Evolutionary conservation across 2,329 filamentous ascomycete genomes (phyloP).

Genomic region (Pseudopyricularia cyperi): DNA sequence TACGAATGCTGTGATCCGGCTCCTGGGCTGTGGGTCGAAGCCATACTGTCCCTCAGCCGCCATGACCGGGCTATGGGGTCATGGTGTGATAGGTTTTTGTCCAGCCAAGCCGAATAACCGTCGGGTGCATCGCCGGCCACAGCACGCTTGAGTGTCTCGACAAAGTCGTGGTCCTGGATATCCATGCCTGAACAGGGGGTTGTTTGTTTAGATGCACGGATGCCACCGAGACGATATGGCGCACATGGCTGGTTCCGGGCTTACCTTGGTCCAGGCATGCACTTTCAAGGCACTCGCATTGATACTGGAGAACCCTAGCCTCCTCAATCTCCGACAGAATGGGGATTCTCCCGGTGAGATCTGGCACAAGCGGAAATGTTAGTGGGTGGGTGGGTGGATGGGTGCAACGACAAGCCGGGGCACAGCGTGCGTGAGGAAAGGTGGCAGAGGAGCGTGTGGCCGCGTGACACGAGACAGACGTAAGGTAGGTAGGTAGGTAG

Average conservation of each 20-base stretch:
- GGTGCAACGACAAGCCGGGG: background rate
- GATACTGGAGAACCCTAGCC: conserved; percentile 41
- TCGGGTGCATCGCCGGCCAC: conserved; percentile 26
- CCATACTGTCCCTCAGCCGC: conserved; percentile 22
- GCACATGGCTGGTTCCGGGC: conserved; percentile 7
- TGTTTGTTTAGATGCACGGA: background rate
- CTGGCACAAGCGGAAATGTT: conserved; percentile 12
- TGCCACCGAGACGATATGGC: background rate
- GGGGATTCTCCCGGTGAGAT: conserved; percentile 24
- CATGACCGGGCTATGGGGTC: conserved; percentile 32
- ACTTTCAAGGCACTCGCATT: conserved; percentile 44
- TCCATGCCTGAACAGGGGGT: conserved; percentile 23
- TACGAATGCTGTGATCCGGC: conserved; percentile 24
- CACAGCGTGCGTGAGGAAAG: background rate
- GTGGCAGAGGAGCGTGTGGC: background rate
- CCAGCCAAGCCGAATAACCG: conserved; percentile 38
- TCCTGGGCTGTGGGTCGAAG: conserved; percentile 16
- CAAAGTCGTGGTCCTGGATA: conserved; percentile 24
- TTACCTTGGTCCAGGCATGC: conserved; percentile 35
- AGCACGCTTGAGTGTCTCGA: conserved; percentile 23
- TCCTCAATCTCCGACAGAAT: conserved; percentile 42
- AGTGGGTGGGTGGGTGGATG: background rate
- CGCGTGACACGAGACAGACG: conserved; percentile 6
- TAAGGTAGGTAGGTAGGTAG: background rate
- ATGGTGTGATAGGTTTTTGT: conserved; percentile 34